Conservation (phyloP, 164 flowering plant genomes). For the Umbellularia californica region DNA sequence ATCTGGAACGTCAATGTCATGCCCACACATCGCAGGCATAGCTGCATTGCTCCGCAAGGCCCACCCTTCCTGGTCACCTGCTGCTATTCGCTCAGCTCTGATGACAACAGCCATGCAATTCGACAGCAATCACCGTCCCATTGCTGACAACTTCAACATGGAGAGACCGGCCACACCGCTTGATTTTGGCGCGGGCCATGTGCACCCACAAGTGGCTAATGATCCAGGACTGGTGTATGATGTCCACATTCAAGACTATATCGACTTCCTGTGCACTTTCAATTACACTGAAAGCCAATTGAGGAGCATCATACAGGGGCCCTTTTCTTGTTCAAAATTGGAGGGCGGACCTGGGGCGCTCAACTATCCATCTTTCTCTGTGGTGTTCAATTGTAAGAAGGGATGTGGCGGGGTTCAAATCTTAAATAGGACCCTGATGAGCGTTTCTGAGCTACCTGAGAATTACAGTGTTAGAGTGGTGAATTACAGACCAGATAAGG, state of each 20-base stretch:
- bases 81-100: conserved; percentile 10
- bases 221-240: conserved; percentile 7
- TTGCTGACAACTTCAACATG: not conserved
- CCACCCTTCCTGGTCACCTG: conserved; percentile 8
- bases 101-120: conserved; percentile 5
- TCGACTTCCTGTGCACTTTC: conserved; percentile 5
- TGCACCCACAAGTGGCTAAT: not conserved
- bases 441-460: not conserved
- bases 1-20: conserved; percentile 12
- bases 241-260: not conserved
- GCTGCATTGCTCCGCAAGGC: conserved; percentile 6
- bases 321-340: not conserved
- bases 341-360: not conserved
- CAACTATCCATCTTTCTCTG: conserved; percentile 10
- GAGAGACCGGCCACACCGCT: not conserved
- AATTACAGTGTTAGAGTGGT: conserved; percentile 6
- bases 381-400: not conserved
- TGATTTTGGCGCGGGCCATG: conserved; percentile 7
- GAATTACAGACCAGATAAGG: not conserved
- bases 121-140: not conserved
- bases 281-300: not conserved
- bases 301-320: not conserved
- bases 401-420: not conserved
- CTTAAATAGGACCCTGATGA: conserved; percentile 4
- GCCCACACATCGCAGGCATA: conserved; percentile 12